phyloP scores from a whole-genome alignment of 2,329 filamentous ascomycete species.

The Xylariaceae sp. region DNA sequence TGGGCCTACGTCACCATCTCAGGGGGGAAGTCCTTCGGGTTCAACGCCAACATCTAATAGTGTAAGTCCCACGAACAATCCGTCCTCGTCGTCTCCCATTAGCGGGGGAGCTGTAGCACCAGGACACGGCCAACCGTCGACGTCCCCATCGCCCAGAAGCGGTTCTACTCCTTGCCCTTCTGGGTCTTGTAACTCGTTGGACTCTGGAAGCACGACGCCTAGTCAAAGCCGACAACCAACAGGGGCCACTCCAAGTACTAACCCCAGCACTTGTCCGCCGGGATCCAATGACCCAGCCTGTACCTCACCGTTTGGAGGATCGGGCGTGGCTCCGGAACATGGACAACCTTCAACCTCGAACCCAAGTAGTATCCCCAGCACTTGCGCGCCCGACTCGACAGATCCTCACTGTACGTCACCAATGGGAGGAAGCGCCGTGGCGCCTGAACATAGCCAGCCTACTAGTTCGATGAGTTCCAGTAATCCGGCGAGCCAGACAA shows the following conservation, averaged over 20 bases:
- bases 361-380: slow-evolving; percentile 8
- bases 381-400: slow-evolving; percentile 18
- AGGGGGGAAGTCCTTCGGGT: slow-evolving; percentile 1
- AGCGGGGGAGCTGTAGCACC: slow-evolving; percentile 12
- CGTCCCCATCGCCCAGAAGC: slow-evolving; percentile 1
- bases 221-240: slow-evolving; percentile 10
- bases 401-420: slow-evolving; percentile 20
- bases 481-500: slow-evolving; percentile 2
- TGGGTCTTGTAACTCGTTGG: slow-evolving; percentile 18
- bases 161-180: slow-evolving; percentile 9
- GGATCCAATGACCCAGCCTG: slow-evolving; percentile 19
- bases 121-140: slow-evolving; percentile 15
- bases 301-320: slow-evolving; percentile 14
- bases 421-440: slow-evolving; percentile 5
- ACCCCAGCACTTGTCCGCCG: slow-evolving; percentile 7
- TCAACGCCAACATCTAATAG: slow-evolving; percentile 7
- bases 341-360: slow-evolving; percentile 15
- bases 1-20: not conserved
- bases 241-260: slow-evolving; percentile 6
- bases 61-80: slow-evolving; percentile 6
- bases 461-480: not conserved
- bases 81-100: slow-evolving; percentile 15
- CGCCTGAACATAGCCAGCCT: slow-evolving; percentile 14
- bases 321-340: slow-evolving; percentile 14
- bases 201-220: slow-evolving; percentile 4